Base-by-base conservation (phyloP, 2,329 filamentous ascomycete species). In the Fusarium chlamydosporum region DNA sequence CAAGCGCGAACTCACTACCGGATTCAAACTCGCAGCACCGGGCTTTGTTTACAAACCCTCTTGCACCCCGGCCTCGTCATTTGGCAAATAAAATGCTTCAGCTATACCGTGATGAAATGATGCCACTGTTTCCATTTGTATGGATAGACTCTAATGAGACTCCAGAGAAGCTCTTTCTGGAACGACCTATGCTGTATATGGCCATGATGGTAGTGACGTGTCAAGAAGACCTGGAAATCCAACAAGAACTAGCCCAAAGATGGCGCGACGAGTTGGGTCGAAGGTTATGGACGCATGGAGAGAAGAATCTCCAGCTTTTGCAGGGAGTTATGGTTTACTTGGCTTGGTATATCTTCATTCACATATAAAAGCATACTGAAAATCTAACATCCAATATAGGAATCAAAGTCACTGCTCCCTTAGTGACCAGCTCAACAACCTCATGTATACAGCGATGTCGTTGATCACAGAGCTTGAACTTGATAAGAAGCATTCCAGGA, bases 381-480 rank as follows among this genome's bases (percentile, higher is more conserved):
- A 6, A 23, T n/a, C 31, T 53, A 3, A 52, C 29, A 15, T 16
- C 27, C 23, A 16, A 1, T 10, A 2, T 10, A 65, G 63, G 63
- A 57, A 67, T 7, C 61, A 67, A 13, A 41, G 16, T 2, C 61
- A 67, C 13, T 33, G 58, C 20, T 15, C 51, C 4, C 61, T 67
- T 2, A 56, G 61, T 7, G 18, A 52, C 1, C 61, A 65, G 6
- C 29, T 65, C 2, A 61, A 27, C 23, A 61, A 53, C 10, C 63
- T 65, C 3, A 56, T 67, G 43, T 59, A 67, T 13, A 47, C 31
- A 12, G 55, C 55, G 6, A 67, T 65, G 55, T 60, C 63, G 11
- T 26, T 65, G 0, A 43, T 60, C 5, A 51, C 41, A 8, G 61
- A 67, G 9, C 61, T 65, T 1, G 50, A 50, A 1, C 34, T 65